Base-by-base conservation (phyloP, 108 stramenopile species). In the Nitzschia palea region DNA sequence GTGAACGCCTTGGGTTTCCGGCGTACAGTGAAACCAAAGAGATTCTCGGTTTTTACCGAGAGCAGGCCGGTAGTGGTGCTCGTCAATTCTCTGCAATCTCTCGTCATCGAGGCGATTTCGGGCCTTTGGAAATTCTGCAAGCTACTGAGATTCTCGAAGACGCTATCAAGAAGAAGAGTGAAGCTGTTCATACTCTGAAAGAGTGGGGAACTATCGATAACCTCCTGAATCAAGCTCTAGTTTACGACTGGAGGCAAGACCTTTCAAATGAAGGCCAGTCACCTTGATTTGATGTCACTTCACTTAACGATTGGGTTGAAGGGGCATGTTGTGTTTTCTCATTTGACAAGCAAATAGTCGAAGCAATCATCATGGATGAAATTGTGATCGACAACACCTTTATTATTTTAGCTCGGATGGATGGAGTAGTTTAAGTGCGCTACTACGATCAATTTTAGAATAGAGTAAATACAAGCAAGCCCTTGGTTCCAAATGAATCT, bases 1-100 rank as follows among this genome's bases (percentile, higher is more conserved):
- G 80, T 3, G 69, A 81, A 56, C 65, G 57, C 10, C 55, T 84
- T 27, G 86, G 86, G 0, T 84, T 87, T 60, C 86, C 86, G 2
- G 79, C 80, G 20, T 87, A 80, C 65, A 81, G 58, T 48, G 66
- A 48, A 9, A 53, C 56, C 27, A 79, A 80, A 61, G 76, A 84
- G 59, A 69, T 87, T 35, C 62, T 87, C 43, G 86, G 86, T 6
- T 87, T 87, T 62, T 83, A 68, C 48, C 52, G 71, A 4, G 68
- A 59, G 18, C 53, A 65, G 42, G 60, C 40, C 23, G 80, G 76
- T 17, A 56, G 73, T 12, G 62, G 63, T 33, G 26, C 22, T 1
- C 36, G 59, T 26, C 6, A 17, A 12, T 86, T 86, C 55, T 55
- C 48, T 59, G 73, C 82, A 29, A 80, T 86, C 17, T 55, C 51